These are phyloP conservation scores for Daldinia childiae DNA, from an alignment of 495 filamentous ascomycete genomes.

Conservation along the genomic window DNA sequence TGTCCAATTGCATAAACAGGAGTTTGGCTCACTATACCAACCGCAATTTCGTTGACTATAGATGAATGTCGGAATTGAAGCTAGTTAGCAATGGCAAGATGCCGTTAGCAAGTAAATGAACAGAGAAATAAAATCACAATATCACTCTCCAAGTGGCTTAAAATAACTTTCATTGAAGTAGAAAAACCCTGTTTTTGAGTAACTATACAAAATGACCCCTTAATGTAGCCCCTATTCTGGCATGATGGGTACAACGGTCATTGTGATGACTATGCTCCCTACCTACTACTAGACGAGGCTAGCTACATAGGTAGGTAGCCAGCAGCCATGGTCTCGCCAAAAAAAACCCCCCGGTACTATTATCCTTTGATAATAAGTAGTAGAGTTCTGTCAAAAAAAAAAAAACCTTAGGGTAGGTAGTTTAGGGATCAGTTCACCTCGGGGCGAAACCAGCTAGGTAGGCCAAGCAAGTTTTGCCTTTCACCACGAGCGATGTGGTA, in stretches of 20 bases:
- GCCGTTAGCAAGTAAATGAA: constrained; percentile 17
- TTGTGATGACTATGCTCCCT: neutral
- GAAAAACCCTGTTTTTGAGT: neutral
- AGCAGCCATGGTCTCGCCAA: too few species aligned
- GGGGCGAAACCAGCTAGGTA: too few species aligned
- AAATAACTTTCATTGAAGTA: neutral
- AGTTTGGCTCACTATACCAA: constrained; percentile 43
- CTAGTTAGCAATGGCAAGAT: constrained; percentile 32
- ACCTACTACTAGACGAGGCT: neutral
- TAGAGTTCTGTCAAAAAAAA: too few species aligned
- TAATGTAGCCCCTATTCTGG: neutral
- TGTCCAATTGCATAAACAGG: constrained; percentile 38
- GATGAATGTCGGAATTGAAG: constrained; percentile 33
- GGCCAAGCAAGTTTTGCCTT: too few species aligned
- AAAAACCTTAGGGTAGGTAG: too few species aligned
- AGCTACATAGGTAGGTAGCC: too few species aligned
- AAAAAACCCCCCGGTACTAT: too few species aligned
- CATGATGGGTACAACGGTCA: neutral
- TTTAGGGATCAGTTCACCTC: too few species aligned
- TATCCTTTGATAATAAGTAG: too few species aligned
- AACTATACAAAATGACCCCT: neutral
- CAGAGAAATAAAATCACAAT: neutral
- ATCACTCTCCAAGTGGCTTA: neutral
- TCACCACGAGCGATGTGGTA: too few species aligned
- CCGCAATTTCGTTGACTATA: constrained; percentile 34